Evolutionary conservation across 305 asterid genomes (phyloP).

Genomic region (Fraxinus paxiana): DNA sequence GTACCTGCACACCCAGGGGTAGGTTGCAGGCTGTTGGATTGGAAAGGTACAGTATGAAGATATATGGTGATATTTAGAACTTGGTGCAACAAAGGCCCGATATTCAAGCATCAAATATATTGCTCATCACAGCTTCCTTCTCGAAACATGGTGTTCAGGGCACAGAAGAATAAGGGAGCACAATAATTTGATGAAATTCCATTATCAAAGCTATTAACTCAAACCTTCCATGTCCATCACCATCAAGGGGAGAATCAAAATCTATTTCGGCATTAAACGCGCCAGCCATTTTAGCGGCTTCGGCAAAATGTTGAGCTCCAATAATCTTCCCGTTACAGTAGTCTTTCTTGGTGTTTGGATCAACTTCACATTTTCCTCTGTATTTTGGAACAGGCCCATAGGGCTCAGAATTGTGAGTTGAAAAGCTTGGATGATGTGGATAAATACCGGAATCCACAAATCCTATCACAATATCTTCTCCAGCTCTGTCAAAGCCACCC

Average conservation of each 20-base stretch:
- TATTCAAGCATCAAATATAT: not conserved
- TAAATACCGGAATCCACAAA: conserved; percentile 91
- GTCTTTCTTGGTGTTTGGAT: conserved; percentile 60
- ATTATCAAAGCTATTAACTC: conserved; percentile 19
- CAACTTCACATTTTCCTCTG: conserved; percentile 88
- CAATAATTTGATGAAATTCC: not conserved
- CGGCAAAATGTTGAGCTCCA: conserved; percentile 98
- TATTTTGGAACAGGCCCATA: conserved; percentile 83
- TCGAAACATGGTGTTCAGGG: not conserved
- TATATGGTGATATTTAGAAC: not conserved
- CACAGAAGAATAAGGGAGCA: not conserved
- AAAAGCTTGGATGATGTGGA: conserved; percentile 90
- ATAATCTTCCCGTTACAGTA: conserved; percentile 93
- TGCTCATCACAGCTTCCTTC: not conserved
- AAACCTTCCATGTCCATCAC: conserved; percentile 99
- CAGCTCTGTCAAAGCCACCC: conserved; percentile 93
- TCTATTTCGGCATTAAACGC: conserved; percentile 74
- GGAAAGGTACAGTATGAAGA: not conserved
- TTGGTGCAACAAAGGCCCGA: not conserved
- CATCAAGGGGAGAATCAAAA: conserved; percentile 89
- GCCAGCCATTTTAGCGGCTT: conserved; percentile 94
- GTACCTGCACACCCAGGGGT: not conserved
- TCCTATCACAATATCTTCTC: conserved; percentile 93
- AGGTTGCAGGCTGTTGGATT: not conserved
- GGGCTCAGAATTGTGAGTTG: conserved; percentile 60